phyloP scores from a whole-genome alignment of 257 asterid genomes.

The Vinca minor region DNA sequence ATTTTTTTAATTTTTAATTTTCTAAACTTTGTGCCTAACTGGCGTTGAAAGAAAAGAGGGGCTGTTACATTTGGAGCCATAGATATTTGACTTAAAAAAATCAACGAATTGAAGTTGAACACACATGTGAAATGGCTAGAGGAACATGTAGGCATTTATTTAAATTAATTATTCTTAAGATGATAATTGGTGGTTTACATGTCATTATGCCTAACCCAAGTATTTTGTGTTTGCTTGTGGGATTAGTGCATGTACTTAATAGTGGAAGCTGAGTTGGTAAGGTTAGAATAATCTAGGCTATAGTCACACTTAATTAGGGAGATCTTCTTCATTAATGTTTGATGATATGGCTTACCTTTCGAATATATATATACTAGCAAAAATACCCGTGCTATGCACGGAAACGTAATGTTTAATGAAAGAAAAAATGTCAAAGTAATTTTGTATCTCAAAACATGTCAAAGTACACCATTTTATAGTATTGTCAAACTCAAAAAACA shows the following conservation, averaged over 20 bases:
- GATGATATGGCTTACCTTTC: background rate
- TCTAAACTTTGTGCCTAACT: slow-evolving; percentile 51
- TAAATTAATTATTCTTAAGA: slow-evolving; percentile 1
- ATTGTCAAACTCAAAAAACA: too few relatives aligned
- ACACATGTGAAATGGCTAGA: slow-evolving; percentile 37
- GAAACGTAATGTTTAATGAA: too few relatives aligned
- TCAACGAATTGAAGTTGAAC: slow-evolving; percentile 24
- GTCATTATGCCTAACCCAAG: slow-evolving; percentile 66
- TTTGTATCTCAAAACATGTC: too few relatives aligned
- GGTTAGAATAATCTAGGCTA: slow-evolving; percentile 44
- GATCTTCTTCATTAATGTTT: too few relatives aligned
- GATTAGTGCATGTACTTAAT: slow-evolving; percentile 21
- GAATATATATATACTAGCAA: background rate
- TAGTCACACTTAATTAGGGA: slow-evolving; percentile 28
- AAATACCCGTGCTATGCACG: too few relatives aligned
- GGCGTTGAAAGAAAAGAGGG: slow-evolving; percentile 32
- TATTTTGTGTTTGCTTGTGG: slow-evolving; percentile 19
- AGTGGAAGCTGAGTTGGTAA: slow-evolving; percentile 61
- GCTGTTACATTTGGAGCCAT: slow-evolving; percentile 50
- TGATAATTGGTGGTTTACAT: slow-evolving; percentile 51
- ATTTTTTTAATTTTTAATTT: background rate
- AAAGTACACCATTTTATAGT: too few relatives aligned
- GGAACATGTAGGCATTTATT: slow-evolving; percentile 21
- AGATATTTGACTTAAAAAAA: slow-evolving; percentile 40
- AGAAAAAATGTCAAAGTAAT: too few relatives aligned